These are phyloP conservation scores for Beta vulgaris DNA, from an alignment of 148 eudicot species.

Conservation along the genomic window DNA sequence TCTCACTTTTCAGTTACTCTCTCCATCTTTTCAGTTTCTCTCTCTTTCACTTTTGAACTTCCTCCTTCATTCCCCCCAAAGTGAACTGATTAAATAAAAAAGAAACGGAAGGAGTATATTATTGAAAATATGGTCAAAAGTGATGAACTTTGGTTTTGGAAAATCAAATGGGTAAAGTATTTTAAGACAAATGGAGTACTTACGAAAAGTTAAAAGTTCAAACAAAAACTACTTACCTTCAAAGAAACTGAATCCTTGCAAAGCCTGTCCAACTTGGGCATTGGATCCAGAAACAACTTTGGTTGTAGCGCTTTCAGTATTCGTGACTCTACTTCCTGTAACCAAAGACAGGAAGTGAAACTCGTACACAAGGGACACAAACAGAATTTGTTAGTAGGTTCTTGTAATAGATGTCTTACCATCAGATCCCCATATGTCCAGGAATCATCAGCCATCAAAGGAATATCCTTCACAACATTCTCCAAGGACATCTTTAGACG, in stretches of 20 bases:
- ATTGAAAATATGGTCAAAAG: no score
- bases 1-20: no score
- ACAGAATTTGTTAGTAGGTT: neutral
- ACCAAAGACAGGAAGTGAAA: constrained; percentile 10
- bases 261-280: constrained; percentile 80
- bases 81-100: no score
- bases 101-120: no score
- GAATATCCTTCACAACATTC: constrained; percentile 93
- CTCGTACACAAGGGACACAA: constrained; percentile 7
- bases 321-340: constrained; percentile 94
- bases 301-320: constrained; percentile 90
- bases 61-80: no score
- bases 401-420: constrained; percentile 39
- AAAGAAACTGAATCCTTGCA: constrained; percentile 38
- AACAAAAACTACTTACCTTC: constrained; percentile 44
- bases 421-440: constrained; percentile 99
- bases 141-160: no score
- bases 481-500: constrained; percentile 86
- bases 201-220: neutral
- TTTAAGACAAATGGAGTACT: no score
- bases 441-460: constrained; percentile 65
- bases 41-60: no score
- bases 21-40: no score
- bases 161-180: no score
- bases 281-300: constrained; percentile 75